phyloP scores from a whole-genome alignment of 2,329 filamentous ascomycete genomes.

The Stachybotrys elegans region DNA sequence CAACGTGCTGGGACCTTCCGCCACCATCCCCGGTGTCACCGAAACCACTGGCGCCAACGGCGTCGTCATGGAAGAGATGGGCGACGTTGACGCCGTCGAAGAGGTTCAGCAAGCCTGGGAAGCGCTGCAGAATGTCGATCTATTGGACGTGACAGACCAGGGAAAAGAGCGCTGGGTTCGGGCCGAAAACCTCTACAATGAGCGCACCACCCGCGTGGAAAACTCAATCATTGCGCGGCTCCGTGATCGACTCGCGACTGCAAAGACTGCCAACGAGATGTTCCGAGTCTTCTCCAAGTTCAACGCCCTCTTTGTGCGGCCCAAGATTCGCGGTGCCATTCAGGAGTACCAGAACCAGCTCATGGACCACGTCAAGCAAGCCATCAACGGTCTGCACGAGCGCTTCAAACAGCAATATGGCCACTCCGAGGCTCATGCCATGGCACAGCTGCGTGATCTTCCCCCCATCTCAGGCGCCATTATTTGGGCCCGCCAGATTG shows the following conservation, averaged over 20 bases:
- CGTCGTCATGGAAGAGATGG: conserved; percentile 85
- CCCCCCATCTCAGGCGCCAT: conserved; percentile 96
- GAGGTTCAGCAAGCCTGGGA: conserved; percentile 95
- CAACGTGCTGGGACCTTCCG: conserved; percentile 83
- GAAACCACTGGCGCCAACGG: conserved; percentile 52
- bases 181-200: conserved; percentile 94
- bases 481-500: conserved; percentile 96
- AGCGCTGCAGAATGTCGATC: conserved; percentile 87
- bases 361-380: conserved; percentile 95
- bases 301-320: conserved; percentile 95
- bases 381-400: conserved; percentile 89
- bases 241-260: conserved; percentile 86
- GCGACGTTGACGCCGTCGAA: conserved; percentile 93
- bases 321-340: conserved; percentile 98
- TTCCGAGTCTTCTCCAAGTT: conserved; percentile 99
- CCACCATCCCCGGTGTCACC: conserved; percentile 47
- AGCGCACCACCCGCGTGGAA: conserved; percentile 92
- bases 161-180: conserved; percentile 90
- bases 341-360: conserved; percentile 97
- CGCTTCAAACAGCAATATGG: conserved; percentile 99
- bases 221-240: conserved; percentile 97
- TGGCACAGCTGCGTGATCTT: conserved; percentile 94
- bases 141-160: conserved; percentile 85
- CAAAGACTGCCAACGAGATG: conserved; percentile 98
- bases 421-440: conserved; percentile 93